Percentiles rank a stretch among this genome's conserved stretches.
phyloP scores from a whole-genome alignment of 2,329 filamentous ascomycete species.

The Coniochaeta prunicola region DNA sequence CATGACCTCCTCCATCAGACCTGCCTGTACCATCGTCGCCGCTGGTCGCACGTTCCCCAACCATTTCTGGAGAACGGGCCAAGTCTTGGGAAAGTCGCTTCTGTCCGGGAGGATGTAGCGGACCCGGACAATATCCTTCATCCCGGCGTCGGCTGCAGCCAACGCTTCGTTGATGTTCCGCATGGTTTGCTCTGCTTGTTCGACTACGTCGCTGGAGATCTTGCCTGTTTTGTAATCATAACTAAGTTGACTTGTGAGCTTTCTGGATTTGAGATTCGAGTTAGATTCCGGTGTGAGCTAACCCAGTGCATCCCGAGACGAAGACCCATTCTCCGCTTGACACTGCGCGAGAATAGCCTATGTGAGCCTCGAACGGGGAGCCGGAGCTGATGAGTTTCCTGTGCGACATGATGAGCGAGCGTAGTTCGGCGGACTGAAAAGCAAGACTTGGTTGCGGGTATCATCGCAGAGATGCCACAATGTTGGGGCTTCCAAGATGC shows the following conservation, averaged over 20 bases:
- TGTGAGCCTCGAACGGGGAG: slow-evolving; percentile 43
- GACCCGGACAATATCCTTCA: slow-evolving; percentile 43
- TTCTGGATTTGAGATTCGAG: too few relatives aligned
- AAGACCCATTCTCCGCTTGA: slow-evolving; percentile 42
- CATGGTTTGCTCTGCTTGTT: slow-evolving; percentile 43
- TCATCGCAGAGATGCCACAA: not conserved
- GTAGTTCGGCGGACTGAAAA: too few relatives aligned
- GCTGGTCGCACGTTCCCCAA: slow-evolving; percentile 42
- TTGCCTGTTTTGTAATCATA: slow-evolving; percentile 42
- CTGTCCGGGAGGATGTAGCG: slow-evolving; percentile 43
- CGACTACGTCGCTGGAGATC: slow-evolving; percentile 35
- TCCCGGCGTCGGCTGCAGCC: slow-evolving; percentile 29
- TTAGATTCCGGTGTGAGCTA: slow-evolving; percentile 14
- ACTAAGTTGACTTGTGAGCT: slow-evolving; percentile 17
- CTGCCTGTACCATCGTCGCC: slow-evolving; percentile 45
- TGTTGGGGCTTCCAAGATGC: not conserved
- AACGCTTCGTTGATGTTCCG: slow-evolving; percentile 39
- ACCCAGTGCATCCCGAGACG: slow-evolving; percentile 48
- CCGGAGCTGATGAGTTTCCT: slow-evolving; percentile 34
- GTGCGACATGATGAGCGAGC: slow-evolving; percentile 3
- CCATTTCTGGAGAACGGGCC: slow-evolving; percentile 42
- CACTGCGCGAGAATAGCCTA: slow-evolving; percentile 48
- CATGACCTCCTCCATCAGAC: slow-evolving; percentile 41
- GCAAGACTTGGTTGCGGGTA: not conserved
- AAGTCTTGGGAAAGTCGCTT: slow-evolving; percentile 37